phyloP scores from a whole-genome alignment of 2,329 filamentous ascomycete species.

The Calonectria pteridis region DNA sequence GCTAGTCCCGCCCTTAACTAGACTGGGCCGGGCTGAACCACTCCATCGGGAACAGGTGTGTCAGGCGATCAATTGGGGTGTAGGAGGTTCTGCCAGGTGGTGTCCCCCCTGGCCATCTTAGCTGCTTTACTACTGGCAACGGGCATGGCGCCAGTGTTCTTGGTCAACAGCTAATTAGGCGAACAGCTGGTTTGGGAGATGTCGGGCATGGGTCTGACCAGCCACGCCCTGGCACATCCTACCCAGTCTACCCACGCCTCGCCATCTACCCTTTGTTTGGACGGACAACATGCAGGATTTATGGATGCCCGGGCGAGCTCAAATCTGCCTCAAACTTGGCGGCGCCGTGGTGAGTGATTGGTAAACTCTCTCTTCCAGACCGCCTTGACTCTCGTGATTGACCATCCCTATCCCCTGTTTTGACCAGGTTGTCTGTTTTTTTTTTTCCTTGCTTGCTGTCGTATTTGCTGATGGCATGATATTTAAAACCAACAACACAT shows the following conservation, averaged over 20 bases:
- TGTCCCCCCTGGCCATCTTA: constrained; percentile 11
- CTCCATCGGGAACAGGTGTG: constrained; percentile 40
- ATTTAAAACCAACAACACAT: neutral
- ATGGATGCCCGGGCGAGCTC: constrained; percentile 16
- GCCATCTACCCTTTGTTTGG: neutral
- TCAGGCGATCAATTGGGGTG: constrained; percentile 31
- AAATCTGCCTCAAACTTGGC: constrained; percentile 6
- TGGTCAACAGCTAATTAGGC: constrained; percentile 18
- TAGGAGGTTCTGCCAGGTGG: constrained; percentile 11
- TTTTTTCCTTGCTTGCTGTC: neutral
- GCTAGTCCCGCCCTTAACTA: constrained; percentile 24
- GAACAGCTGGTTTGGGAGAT: constrained; percentile 13
- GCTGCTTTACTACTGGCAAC: constrained; percentile 4
- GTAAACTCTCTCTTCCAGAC: constrained; percentile 26
- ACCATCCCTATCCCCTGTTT: neutral
- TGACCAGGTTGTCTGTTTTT: neutral
- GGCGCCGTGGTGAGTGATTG: constrained; percentile 9
- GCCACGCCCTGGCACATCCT: constrained; percentile 19
- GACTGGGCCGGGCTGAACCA: constrained; percentile 39
- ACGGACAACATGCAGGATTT: constrained; percentile 12
- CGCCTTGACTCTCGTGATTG: constrained; percentile 21
- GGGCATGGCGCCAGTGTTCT: constrained; percentile 17
- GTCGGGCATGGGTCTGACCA: constrained; percentile 15
- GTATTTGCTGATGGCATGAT: neutral
- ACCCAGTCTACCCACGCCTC: neutral